Base-by-base conservation (phyloP, 2,329 filamentous ascomycete species). In the Penicillium sp. region DNA sequence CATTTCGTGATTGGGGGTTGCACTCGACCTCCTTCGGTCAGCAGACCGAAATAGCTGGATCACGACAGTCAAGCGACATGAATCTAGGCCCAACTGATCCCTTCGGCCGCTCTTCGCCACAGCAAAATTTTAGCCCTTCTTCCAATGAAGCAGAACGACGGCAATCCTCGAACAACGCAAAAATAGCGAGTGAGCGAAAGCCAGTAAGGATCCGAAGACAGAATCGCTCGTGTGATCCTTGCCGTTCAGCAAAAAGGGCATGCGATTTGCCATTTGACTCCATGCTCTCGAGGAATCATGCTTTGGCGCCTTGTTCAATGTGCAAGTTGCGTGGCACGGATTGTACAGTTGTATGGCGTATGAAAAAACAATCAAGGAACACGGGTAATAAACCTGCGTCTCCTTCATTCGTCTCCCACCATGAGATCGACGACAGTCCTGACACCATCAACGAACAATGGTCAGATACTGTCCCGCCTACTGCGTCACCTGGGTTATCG, bases 191-290 rank as follows among this genome's bases (percentile, higher is more conserved):
- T 6, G 18, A 37, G 14, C 3, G 10, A 19, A 37, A 11, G 18
- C 34, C 34, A 18, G 6, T 5, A 7, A 37, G 10, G 10, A 4
- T 37, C 19, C 36, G 43, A 31, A 46, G 21, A 19, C 43, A 46
- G 16, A 46, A 46, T 33, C 43, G 26, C 16, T 46, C 43, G 5
- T 46, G 43, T 14, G 43, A 46, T 33, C 43, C 26, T 19, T 46
- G 43, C 16, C 43, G 43, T 18, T 33, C 43, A 19, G 43, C 43
- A 19, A 46, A 46, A 33, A 46, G 43, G 31, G 43, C 43, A 18
- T 46, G 43, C 16, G 43, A 46, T 33, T 33, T 46, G 28, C 43
- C 43, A 3, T 26, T 23, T n/a, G 24, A 42, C 13, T 37, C 52
- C 1, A 6, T 13, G 6, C 44, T 43, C 21, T n/a, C 18, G 1